Base-by-base conservation (phyloP, 176 grass and related monocot species). In the Aechmea fasciata region DNA sequence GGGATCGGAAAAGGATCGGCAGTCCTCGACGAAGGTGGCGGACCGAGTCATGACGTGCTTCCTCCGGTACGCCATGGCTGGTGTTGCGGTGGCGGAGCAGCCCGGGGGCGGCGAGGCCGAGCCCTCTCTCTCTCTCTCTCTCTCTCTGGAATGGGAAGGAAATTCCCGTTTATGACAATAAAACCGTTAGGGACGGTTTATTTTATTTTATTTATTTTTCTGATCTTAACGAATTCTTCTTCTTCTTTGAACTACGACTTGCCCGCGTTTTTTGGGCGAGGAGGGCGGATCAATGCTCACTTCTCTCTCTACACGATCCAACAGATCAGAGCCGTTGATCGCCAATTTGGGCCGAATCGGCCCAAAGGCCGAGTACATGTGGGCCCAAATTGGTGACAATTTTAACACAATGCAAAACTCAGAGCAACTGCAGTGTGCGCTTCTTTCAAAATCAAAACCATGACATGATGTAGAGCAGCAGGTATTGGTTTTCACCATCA, bases 31-130 rank as follows among this genome's bases (percentile, higher is more conserved):
- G 77, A 87, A 87, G 51, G 85, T 87, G 57, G 77, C 77, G 18
- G 85, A 87, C 57, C 85, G 76, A 80, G 79, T 77, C n/a, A 87
- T 73, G 81, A 69, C 61, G 64, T 83, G 80, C 85, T 80, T 79
- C 81, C 85, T 69, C 48, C 80, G 80, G 77, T 87, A 87, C 72
- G 85, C 85, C 85, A 83, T 87, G 18, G 25, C 55, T 66, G 59
- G 19, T n/a, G 28, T 11, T 1, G 17, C 18, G 51, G 61, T 10
- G n/a, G 18, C 14, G 1, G 2, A 49, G 15, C 25, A 26, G 25
- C 25, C 8, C 9, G 64, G 11, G 3, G 49, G 2, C 71, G 71
- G 3, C 1, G 11, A 13, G 20, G 33, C 33, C 33, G 33, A 41
- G 33, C 33, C 33, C 33, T 41, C 33, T 26, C 1, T 26, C 24